Evolutionary conservation across 148 eudicot genomes (phyloP), one percentile per base, ranked within the genome.

Genomic region (Camellia sinensis): DNA sequence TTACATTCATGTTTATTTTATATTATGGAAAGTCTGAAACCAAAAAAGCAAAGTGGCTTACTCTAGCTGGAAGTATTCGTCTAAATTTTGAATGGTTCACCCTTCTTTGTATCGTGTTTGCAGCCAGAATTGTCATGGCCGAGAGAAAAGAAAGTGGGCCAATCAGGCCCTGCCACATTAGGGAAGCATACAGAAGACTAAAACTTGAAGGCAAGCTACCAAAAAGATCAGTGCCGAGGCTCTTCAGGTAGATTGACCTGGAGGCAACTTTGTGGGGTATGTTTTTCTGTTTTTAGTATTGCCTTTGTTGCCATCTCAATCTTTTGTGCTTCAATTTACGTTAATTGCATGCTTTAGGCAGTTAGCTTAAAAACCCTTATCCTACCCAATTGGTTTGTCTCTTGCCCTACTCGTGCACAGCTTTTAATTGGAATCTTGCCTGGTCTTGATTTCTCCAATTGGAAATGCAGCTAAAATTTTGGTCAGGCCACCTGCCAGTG

Each of bases 141-240:
- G 98, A 96, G 89, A 94, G 99, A 85, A 87, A 83, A 66, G 98
- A 96, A 68, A 80, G 83, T 8, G 98, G 99, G 22, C 97, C 99
- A 18, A 91, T 93, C 78, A 90, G 98, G 67, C 97, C 99, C 57
- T 91, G 98, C 84, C 99, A 93, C 84, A 87, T 96, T 14, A 85
- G 97, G 70, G 99, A 96, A 88, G 90, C 99, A 19, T 92, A 89
- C 67, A 83, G 99, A 82, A 90, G 99, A 85, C 82, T 94, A 67
- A 96, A 94, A 86, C 86, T 92, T 37, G 98, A 96, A 83, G 97
- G 98, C 79, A 93, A 93, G 84, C 81, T 92, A 69, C 98, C 98
- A 3, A 91, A 82, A 88, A 86, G 91, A 86, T 93, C 98, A 10
- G 97, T 94, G 50, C 85, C 92, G 7, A 89, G 98, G 87, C 97